Evolutionary conservation across 1,284 basidiomycete species (phyloP), one percentile per base, ranked within the genome.

Genomic region (Serendipita sp.): DNA sequence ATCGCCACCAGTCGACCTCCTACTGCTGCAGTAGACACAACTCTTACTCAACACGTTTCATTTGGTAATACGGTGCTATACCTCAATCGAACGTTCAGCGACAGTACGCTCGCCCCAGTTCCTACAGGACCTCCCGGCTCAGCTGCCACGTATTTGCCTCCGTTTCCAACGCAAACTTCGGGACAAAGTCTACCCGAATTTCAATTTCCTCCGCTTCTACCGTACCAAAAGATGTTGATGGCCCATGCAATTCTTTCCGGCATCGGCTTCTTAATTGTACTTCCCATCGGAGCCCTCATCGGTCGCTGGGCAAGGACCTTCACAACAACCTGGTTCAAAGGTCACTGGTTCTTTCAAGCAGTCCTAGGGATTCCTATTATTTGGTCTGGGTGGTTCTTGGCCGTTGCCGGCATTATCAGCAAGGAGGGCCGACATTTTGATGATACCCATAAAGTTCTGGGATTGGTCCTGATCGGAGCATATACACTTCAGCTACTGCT

Each of bases 401-500:
- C 82, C 6, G 72, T 82, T 42, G 71, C 70, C 47, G 75, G 80
- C 10, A 78, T 82, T 13, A 69, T 71, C 66, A 69, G 73, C 50
- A 70, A 71, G 3, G 72, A 71, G 10, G 74, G 71, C n/a, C 26
- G 65, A 32, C 78, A 80, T 63, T 69, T 82, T 17, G 68, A 76
- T 65, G 77, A 80, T 62, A 66, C 70, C 6, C 82, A 87, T 72
- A 83, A 80, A 72, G 78, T 81, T 64, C 76, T 78, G 67, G 86
- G 87, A 35, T 69, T 83, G 53, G 77, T 76, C 3, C 71, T 88
- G 47, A 79, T 87, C 65, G 74, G 77, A 49, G 72, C 88, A n/a
- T 82, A 85, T 68, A 45, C 82, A 61, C 62, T 78, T 10, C 87
- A 90, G 71, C 74, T 78, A 65, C 66, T 69, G 1, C 70, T 87